Percentiles rank a stretch among this genome's conserved stretches.
Evolutionary conservation across 129 eudicot genomes (phyloP).

Genomic region (Deinandra increscens): DNA sequence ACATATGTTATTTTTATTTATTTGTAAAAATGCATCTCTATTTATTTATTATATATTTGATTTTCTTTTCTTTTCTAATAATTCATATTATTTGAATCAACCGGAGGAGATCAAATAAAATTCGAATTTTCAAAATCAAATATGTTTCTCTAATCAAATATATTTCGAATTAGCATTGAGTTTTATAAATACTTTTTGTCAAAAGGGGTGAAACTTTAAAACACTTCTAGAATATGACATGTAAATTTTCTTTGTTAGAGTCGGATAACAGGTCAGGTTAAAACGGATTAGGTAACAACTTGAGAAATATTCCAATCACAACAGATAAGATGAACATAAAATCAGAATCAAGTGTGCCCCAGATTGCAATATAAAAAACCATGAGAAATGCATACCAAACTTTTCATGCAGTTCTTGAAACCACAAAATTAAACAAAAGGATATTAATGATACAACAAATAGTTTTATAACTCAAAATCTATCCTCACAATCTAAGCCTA

Average conservation of each 20-base stretch:
- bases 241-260: background rate
- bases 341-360: background rate
- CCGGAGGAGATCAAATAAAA: too few relatives aligned
- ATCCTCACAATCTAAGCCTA: constrained; percentile 37
- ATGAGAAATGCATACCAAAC: constrained; percentile 12
- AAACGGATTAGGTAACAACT: background rate
- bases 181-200: too few relatives aligned
- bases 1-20: too few relatives aligned
- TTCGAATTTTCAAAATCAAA: too few relatives aligned
- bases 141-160: too few relatives aligned
- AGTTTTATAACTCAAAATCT: constrained; percentile 12
- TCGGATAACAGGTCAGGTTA: background rate
- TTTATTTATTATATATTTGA: too few relatives aligned
- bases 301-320: background rate
- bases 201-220: too few relatives aligned
- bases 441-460: constrained; percentile 31
- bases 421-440: constrained; percentile 9
- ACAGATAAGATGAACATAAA: background rate
- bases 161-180: too few relatives aligned
- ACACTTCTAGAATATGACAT: too few relatives aligned
- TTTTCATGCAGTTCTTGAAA: constrained; percentile 11
- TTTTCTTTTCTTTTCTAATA: too few relatives aligned
- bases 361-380: background rate
- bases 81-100: too few relatives aligned
- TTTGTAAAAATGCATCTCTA: too few relatives aligned